Conservation (phyloP, 2,329 filamentous ascomycete genomes). For the Pseudocercospora crystallina region DNA sequence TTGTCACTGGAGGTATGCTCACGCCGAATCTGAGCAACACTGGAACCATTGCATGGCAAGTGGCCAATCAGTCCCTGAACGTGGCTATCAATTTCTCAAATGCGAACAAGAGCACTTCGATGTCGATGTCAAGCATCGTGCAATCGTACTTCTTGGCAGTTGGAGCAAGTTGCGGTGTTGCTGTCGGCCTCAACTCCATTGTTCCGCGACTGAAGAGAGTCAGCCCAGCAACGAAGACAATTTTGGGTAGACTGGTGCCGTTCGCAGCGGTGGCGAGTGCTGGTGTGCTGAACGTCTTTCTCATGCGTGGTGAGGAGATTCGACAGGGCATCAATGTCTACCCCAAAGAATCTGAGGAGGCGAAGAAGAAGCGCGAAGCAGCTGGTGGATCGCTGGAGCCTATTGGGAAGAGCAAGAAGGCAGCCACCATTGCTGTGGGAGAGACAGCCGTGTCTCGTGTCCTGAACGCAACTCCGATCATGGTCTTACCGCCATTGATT, state of each 20-base stretch:
- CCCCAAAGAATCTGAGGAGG: conserved; percentile 70
- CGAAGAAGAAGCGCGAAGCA: conserved; percentile 57
- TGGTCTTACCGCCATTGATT: conserved; percentile 88
- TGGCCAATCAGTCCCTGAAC: conserved; percentile 95
- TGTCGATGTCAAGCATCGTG: conserved; percentile 75
- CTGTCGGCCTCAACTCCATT: conserved; percentile 83
- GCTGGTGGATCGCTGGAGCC: conserved; percentile 42
- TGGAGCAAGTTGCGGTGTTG: conserved; percentile 88
- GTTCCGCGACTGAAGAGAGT: conserved; percentile 81
- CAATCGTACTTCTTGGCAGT: conserved; percentile 93
- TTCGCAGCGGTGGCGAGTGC: conserved; percentile 94
- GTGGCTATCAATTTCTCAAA: conserved; percentile 98
- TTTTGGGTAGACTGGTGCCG: conserved; percentile 84
- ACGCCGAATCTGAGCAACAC: conserved; percentile 80
- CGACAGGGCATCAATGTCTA: conserved; percentile 88
- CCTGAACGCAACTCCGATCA: conserved; percentile 92
- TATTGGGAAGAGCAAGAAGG: conserved; percentile 83
- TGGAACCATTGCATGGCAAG: conserved; percentile 90
- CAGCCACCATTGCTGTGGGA: conserved; percentile 82
- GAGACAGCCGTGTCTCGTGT: conserved; percentile 92
- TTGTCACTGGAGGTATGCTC: conserved; percentile 96
- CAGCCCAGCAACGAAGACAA: conserved; percentile 69
- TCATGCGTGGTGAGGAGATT: conserved; percentile 98
- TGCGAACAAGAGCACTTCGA: conserved; percentile 92
- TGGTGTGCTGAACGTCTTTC: conserved; percentile 88